Conservation (phyloP, 345 rosid species). For the Anacardium occidentale region DNA sequence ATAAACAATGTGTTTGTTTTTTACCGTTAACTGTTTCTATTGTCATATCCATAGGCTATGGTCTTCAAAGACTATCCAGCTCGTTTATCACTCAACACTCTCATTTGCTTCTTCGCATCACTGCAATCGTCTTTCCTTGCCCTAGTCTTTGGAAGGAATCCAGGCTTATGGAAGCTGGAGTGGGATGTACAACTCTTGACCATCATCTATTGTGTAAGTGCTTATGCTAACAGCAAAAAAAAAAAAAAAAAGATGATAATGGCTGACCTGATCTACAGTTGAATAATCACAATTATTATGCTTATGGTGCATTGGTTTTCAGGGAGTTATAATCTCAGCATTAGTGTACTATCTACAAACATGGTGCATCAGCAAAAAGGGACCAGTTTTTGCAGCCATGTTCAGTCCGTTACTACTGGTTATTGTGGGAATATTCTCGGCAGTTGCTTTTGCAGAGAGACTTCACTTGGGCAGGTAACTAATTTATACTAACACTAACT, state of each 20-base stretch:
- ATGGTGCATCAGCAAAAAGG: slow-evolving; percentile 41
- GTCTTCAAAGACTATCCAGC: slow-evolving; percentile 39
- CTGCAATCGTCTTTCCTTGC: slow-evolving; percentile 41
- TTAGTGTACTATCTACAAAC: slow-evolving; percentile 33
- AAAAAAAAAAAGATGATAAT: too few relatives aligned
- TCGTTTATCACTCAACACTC: slow-evolving; percentile 34
- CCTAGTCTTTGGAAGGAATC: slow-evolving; percentile 35
- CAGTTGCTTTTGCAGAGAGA: slow-evolving; percentile 43
- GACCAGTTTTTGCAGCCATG: slow-evolving; percentile 47
- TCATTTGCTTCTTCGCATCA: slow-evolving; percentile 47
- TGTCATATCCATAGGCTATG: slow-evolving; percentile 17
- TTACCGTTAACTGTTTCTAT: too few relatives aligned
- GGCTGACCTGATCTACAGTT: too few relatives aligned
- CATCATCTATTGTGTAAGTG: slow-evolving; percentile 36
- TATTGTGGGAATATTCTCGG: slow-evolving; percentile 40
- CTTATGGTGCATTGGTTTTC: neutral
- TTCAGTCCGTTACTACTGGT: slow-evolving; percentile 36
- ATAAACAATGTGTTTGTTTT: too few relatives aligned
- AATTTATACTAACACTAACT: neutral
- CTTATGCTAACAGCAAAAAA: neutral
- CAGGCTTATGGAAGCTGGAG: slow-evolving; percentile 38
- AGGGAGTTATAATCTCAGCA: slow-evolving; percentile 44
- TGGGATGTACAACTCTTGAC: slow-evolving; percentile 43
- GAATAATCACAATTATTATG: neutral
- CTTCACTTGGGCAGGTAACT: slow-evolving; percentile 45